Evolutionary conservation across 1,284 basidiomycete genomes (phyloP).

Genomic region (Pulveroboletus sp.): DNA sequence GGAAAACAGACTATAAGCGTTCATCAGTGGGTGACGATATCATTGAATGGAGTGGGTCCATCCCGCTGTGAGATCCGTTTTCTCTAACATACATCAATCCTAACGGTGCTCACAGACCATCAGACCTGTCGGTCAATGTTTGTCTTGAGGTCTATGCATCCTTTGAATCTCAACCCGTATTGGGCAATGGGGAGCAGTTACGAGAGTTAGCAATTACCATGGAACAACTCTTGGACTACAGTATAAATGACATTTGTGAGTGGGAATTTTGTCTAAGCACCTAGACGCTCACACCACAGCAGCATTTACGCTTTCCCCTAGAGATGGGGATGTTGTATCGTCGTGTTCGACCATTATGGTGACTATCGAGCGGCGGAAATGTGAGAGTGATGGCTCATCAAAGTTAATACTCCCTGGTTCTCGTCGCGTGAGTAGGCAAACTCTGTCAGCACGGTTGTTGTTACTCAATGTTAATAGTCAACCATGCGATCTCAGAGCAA

Average conservation of each 20-base stretch:
- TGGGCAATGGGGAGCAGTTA: background rate
- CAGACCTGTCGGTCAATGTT: background rate
- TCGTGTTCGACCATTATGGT: background rate
- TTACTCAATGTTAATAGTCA: too few species aligned
- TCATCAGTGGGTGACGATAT: too few species aligned
- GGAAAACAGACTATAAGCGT: too few species aligned
- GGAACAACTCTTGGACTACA: too few species aligned
- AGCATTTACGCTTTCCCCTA: background rate
- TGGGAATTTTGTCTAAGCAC: background rate
- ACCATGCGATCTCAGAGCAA: too few species aligned
- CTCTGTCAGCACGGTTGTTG: too few species aligned
- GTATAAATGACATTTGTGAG: background rate
- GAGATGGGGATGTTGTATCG: background rate
- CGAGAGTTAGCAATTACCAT: background rate
- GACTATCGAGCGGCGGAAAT: background rate
- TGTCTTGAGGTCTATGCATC: background rate
- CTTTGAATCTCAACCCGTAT: background rate
- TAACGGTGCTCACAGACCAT: background rate
- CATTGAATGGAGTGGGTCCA: too few species aligned
- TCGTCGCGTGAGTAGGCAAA: too few species aligned
- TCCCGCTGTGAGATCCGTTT: too few species aligned
- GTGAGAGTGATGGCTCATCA: background rate
- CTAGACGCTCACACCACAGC: background rate
- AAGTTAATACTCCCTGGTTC: too few species aligned
- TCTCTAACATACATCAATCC: background rate